phyloP scores from a whole-genome alignment of 23 red algal species.

The Gracilaria domingensis region DNA sequence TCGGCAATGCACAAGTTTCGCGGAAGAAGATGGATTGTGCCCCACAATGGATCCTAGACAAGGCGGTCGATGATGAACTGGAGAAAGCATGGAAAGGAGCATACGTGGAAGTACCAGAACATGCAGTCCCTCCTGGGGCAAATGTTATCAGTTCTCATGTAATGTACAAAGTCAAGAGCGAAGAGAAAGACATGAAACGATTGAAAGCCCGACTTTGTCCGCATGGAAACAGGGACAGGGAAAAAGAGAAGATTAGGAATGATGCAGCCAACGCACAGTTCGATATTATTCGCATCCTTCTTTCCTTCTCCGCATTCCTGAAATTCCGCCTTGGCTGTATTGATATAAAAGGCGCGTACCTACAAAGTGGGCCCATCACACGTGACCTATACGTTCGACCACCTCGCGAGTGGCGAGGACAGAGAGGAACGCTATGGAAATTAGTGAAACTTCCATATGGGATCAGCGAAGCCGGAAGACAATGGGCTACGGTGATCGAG shows the following conservation, averaged over 20 bases:
- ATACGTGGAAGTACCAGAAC: not conserved
- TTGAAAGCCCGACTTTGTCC: no score
- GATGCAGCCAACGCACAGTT: no score
- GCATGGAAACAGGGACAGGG: no score
- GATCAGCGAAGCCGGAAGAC: slow-evolving; percentile 14
- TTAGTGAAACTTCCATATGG: slow-evolving; percentile 37
- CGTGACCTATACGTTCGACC: slow-evolving; percentile 30
- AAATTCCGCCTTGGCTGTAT: no score
- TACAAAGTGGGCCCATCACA: no score
- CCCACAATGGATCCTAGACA: slow-evolving; percentile 50
- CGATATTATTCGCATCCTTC: no score
- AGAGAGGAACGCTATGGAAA: slow-evolving; percentile 9
- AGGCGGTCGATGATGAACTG: slow-evolving; percentile 28
- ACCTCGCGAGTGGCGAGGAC: not conserved
- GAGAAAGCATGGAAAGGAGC: not conserved
- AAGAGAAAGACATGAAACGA: no score
- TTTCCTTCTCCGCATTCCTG: no score
- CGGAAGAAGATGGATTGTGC: slow-evolving; percentile 37
- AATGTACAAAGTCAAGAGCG: no score
- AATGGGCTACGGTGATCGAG: slow-evolving; percentile 14
- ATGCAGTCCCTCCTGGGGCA: not conserved
- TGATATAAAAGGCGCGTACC: no score
- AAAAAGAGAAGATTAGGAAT: no score
- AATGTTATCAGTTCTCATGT: slow-evolving; percentile 29
- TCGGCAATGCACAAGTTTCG: slow-evolving; percentile 22